Conservation (phyloP, 805 yeast genomes). For the Sungouiozyma intestinalis region DNA sequence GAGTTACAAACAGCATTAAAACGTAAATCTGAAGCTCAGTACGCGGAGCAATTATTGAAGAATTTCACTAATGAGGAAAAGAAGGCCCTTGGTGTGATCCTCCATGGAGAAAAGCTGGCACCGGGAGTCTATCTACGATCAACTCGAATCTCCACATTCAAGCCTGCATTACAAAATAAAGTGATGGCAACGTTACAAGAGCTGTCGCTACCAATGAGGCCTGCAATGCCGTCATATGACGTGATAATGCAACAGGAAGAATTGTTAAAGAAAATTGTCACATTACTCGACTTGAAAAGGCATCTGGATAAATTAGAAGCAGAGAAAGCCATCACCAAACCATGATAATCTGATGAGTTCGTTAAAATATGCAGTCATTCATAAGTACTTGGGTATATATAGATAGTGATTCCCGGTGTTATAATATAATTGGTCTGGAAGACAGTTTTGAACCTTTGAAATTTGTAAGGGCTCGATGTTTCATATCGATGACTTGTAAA, state of each 20-base stretch:
- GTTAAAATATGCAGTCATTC: too few species aligned
- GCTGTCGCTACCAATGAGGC: conserved; percentile 67
- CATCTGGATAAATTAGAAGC: conserved; percentile 82
- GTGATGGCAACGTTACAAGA: conserved; percentile 59
- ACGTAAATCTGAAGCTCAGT: conserved; percentile 24
- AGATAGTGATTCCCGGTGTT: conserved; percentile 1
- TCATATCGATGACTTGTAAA: conserved; percentile 48
- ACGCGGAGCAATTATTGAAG: conserved; percentile 26
- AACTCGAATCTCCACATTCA: conserved; percentile 62
- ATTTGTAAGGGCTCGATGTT: conserved; percentile 54
- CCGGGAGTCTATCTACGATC: conserved; percentile 84
- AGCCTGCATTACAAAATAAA: conserved; percentile 63
- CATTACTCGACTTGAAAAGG: conserved; percentile 71
- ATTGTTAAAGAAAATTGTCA: conserved; percentile 55
- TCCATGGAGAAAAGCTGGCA: conserved; percentile 57
- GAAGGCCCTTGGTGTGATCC: conserved; percentile 70
- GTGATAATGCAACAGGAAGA: conserved; percentile 72
- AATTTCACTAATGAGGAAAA: conserved; percentile 66
- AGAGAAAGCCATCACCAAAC: conserved; percentile 46
- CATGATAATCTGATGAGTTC: too few species aligned
- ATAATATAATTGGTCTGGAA: conserved; percentile 29
- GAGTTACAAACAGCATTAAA: conserved; percentile 24
- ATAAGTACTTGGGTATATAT: too few species aligned
- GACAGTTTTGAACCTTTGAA: conserved; percentile 44
- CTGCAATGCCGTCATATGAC: conserved; percentile 76